Base-by-base conservation (phyloP, 1,284 basidiomycete genomes). In the Mycena sp. region DNA sequence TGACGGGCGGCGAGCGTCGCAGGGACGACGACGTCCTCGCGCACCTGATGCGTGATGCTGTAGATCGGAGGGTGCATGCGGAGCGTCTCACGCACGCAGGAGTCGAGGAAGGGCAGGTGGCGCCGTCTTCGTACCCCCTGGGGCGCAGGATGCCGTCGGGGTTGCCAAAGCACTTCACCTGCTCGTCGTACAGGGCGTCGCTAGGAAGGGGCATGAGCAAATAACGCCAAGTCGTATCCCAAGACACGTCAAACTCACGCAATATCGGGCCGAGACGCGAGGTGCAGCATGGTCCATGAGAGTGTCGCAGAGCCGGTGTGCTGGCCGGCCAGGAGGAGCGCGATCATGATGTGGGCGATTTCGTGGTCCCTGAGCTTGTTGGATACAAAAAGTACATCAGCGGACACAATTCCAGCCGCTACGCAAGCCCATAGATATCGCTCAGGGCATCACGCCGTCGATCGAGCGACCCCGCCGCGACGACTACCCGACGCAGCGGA, bases 281-380 rank as follows among this genome's bases (percentile, higher is more conserved):
- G 78, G 71, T 98, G 94, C 50, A 99, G 86, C 40, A 99, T 82
- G n/a, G 91, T 78, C 98, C 98, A 99, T 5, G 94, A 90, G 25
- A 89, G 89, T 11, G 95, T 94, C 0, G 97, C 93, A 19, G 95
- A 96, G 70, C 92, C 94, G 0, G 98, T 99, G 81, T 99, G 98
- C 80, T 99, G 98, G 26, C 98, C 98, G 40, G 97, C 97, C 95
- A 97, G 96, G 67, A 97, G 87, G 48, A 96, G 85, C 21, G 95
- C 94, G 70, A 96, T 96, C 92, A 99, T 91, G 74, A 99, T 96
- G 74, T 99, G 97, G 0, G 98, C 95, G 67, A 99, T 92, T 77
- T 99, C 96, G 68, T 93, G 90, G 73, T 99, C 95, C 52, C 85
- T 86, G 32, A 99, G 85, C 1, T 83, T 75, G 41, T 87, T 90